Evolutionary conservation across 208 protist genomes (phyloP).

Genomic region (Leishmania tarentolae): DNA sequence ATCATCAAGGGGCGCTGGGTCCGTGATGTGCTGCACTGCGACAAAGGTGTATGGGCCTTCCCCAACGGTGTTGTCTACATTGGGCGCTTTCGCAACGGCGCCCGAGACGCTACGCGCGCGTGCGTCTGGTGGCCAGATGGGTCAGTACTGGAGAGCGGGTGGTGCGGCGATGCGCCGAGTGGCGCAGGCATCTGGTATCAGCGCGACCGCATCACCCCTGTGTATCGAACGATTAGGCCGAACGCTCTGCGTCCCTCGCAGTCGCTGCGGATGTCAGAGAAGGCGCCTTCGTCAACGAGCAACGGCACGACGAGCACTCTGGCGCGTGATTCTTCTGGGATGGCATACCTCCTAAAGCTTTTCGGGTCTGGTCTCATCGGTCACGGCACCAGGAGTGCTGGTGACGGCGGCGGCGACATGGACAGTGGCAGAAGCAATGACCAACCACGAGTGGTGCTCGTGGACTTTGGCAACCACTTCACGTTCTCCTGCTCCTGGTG

Average conservation of each 20-base stretch:
- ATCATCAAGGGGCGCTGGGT: conserved; percentile 76
- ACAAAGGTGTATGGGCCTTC: conserved; percentile 68
- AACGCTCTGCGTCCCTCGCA: conserved; percentile 22
- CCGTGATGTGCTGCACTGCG: conserved; percentile 59
- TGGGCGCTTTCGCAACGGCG: conserved; percentile 57
- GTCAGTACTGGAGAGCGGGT: conserved; percentile 70
- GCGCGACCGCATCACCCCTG: conserved; percentile 51
- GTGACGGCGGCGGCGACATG: background rate
- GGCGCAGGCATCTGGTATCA: conserved; percentile 66
- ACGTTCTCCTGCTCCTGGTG: conserved; percentile 28
- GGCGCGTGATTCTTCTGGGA: conserved; percentile 12
- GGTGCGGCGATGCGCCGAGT: conserved; percentile 54
- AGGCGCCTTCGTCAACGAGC: background rate
- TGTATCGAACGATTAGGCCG: conserved; percentile 34
- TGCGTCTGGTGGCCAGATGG: conserved; percentile 74
- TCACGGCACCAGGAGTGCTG: background rate
- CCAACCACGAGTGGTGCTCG: conserved; percentile 26
- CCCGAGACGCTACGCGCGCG: conserved; percentile 32
- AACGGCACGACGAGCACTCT: background rate
- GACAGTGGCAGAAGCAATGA: background rate
- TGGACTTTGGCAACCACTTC: conserved; percentile 36
- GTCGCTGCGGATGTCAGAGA: conserved; percentile 9
- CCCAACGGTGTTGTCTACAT: conserved; percentile 78
- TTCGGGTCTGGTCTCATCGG: conserved; percentile 13
- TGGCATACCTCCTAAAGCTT: conserved; percentile 26